phyloP scores from a whole-genome alignment of 495 filamentous ascomycete species.

The Penicillium goetzii region DNA sequence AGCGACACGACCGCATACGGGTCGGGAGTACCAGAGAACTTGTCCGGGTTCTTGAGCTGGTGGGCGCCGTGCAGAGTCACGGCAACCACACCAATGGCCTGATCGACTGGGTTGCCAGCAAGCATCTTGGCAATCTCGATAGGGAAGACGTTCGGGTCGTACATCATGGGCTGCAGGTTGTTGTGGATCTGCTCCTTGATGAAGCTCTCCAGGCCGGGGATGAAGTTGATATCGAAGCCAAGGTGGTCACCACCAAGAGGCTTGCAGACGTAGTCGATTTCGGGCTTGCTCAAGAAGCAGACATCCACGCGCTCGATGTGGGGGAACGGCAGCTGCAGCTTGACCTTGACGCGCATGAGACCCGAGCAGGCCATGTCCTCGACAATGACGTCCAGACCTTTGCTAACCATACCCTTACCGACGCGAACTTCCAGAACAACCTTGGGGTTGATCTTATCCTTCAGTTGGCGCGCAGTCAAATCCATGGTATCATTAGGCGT shows the following conservation, averaged over 20 bases:
- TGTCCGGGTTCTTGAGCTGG: conserved; percentile 92
- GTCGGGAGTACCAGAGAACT: conserved; percentile 90
- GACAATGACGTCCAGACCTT: conserved; percentile 95
- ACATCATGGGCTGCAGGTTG: conserved; percentile 94
- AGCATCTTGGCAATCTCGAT: conserved; percentile 99
- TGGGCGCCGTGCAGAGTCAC: conserved; percentile 89
- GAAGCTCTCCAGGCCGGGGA: conserved; percentile 89
- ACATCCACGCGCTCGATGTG: conserved; percentile 93
- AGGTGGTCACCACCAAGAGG: conserved; percentile 93
- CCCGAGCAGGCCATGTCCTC: conserved; percentile 96
- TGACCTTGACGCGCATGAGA: conserved; percentile 94
- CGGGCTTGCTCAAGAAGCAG: conserved; percentile 76
- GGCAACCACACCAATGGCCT: conserved; percentile 91
- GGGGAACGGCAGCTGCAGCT: conserved; percentile 93
- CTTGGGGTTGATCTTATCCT: conserved; percentile 96
- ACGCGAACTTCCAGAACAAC: conserved; percentile 90
- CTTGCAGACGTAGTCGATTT: conserved; percentile 96
- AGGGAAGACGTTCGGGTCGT: conserved; percentile 94
- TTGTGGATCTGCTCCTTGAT: conserved; percentile 95
- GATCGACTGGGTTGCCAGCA: conserved; percentile 90
- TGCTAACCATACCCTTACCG: conserved; percentile 92
- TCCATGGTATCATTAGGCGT: conserved; percentile 92
- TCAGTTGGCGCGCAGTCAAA: conserved; percentile 85
- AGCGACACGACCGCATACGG: conserved; percentile 89
- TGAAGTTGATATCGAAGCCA: conserved; percentile 98